Percentiles rank a stretch among this genome's conserved stretches.
These are phyloP conservation scores for Solanum medicagineum DNA, from an alignment of 257 asterid species.

Conservation along the genomic window DNA sequence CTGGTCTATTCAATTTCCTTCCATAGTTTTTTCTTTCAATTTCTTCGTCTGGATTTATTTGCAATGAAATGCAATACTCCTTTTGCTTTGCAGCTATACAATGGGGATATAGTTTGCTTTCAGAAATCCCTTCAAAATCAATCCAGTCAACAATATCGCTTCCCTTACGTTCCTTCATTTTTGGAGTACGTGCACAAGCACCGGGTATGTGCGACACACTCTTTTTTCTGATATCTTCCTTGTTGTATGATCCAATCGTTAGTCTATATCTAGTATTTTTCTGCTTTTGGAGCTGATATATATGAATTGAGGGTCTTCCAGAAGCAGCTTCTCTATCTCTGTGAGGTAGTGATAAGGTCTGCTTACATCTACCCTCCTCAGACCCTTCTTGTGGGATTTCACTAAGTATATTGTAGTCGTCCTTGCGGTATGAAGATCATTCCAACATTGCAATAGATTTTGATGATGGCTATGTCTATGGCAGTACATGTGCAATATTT, in stretches of 20 bases:
- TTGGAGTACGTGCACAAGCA: constrained; percentile 60
- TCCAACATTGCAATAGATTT: neutral
- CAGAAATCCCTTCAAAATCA: constrained; percentile 27
- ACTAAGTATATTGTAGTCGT: no score
- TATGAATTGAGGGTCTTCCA: no score
- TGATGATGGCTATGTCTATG: neutral
- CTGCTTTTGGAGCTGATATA: no score
- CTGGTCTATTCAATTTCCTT: neutral
- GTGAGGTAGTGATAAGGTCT: no score
- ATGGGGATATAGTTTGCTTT: constrained; percentile 71
- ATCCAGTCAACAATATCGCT: constrained; percentile 30
- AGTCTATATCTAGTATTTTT: no score
- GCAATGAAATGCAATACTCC: neutral
- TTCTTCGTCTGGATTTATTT: neutral
- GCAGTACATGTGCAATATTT: neutral
- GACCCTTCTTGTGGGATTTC: no score
- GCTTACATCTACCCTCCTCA: no score
- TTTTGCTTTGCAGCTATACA: constrained; percentile 36
- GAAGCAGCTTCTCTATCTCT: no score
- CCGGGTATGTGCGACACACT: constrained; percentile 28
- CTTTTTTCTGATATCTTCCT: neutral
- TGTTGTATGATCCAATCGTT: no score
- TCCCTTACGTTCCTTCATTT: constrained; percentile 57
- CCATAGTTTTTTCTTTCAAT: neutral
- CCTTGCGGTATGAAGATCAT: neutral